Evolutionary conservation across 2,329 filamentous ascomycete species (phyloP), one percentile per base, ranked within the genome.

Genomic region (Fusarium falciforme): DNA sequence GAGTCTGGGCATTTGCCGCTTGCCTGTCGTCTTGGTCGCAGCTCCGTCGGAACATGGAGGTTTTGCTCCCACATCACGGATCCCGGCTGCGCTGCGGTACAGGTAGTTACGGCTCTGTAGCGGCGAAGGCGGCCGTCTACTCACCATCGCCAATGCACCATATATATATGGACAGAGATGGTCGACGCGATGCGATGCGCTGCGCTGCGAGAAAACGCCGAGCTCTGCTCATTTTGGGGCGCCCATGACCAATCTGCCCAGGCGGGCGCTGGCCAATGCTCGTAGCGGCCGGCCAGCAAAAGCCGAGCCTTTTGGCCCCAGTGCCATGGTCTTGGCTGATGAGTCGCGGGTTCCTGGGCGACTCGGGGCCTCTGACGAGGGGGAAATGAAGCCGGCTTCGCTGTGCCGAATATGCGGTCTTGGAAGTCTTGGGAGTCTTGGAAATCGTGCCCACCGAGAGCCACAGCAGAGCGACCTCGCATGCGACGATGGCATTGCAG

Each of bases 361-460:
- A 61, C 62, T 72, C 62, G 58, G 61, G 52, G 42, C 72, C 63
- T 66, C 61, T 69, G 68, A 77, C 64, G 33, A 61, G 62, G 52
- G 61, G 70, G 74, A 77, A 78, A 77, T 77, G 76, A 78, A 67
- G 63, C 59, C 74, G 72, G 74, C 74, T 66, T 72, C 52, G 49
- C 63, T 75, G 72, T 77, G 76, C 76, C 76, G 76, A 74, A 66
- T 61, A 71, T 74, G 68, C 73, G 72, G 76, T 75, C 76, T 78
- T 78, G 76, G 76, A 75, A 71, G 68, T 72, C 76, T 70, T 66
- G 60, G 64, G 71, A 61, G 66, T 55, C 66, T 65, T 75, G 73
- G 73, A 73, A 68, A 22, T 22, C 44, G 27, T 70, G 57, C 60
- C 61, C 58, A 67, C 72, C 40, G 62, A 70, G 72, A 70, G 72